These are phyloP conservation scores for Tricholoma matsutake DNA, from an alignment of 768 basidiomycete species.

Conservation along the genomic window DNA sequence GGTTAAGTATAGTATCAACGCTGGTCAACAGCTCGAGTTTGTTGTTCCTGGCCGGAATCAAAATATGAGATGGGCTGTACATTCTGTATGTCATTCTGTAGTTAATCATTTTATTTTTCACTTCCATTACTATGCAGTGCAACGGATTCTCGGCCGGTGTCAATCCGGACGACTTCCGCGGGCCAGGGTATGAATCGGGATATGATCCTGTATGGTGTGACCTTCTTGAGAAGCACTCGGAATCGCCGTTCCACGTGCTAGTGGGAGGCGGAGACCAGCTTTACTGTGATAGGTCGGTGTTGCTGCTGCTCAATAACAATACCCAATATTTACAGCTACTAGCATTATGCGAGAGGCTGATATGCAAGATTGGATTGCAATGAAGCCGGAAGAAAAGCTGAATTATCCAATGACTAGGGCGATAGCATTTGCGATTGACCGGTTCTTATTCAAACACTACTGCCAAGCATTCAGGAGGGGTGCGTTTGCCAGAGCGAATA, in stretches of 20 bases:
- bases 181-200: slow-evolving; percentile 75
- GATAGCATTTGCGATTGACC: slow-evolving; percentile 73
- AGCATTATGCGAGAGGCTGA: slow-evolving; percentile 86
- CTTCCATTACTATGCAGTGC: slow-evolving; percentile 44
- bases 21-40: slow-evolving; percentile 74
- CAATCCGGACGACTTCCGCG: slow-evolving; percentile 82
- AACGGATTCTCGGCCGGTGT: slow-evolving; percentile 90
- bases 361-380: slow-evolving; percentile 78
- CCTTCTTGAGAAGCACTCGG: slow-evolving; percentile 77
- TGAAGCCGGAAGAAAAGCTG: slow-evolving; percentile 59
- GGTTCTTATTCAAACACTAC: slow-evolving; percentile 91
- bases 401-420: slow-evolving; percentile 61
- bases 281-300: slow-evolving; percentile 72
- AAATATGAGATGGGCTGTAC: slow-evolving; percentile 89
- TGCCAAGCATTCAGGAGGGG: slow-evolving; percentile 83
- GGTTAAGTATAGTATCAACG: slow-evolving; percentile 80
- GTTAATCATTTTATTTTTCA: neutral
- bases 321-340: neutral
- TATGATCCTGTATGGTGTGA: slow-evolving; percentile 95
- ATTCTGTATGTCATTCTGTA: slow-evolving; percentile 56
- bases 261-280: slow-evolving; percentile 95
- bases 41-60: slow-evolving; percentile 76
- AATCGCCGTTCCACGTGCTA: slow-evolving; percentile 83
- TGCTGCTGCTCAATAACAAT: neutral
- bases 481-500: slow-evolving; percentile 88